A percentile compares a stretch with the other conserved stretches of the same genome.
phyloP scores from a whole-genome alignment of 345 rosid genomes.

The Hirschfeldia incana region DNA sequence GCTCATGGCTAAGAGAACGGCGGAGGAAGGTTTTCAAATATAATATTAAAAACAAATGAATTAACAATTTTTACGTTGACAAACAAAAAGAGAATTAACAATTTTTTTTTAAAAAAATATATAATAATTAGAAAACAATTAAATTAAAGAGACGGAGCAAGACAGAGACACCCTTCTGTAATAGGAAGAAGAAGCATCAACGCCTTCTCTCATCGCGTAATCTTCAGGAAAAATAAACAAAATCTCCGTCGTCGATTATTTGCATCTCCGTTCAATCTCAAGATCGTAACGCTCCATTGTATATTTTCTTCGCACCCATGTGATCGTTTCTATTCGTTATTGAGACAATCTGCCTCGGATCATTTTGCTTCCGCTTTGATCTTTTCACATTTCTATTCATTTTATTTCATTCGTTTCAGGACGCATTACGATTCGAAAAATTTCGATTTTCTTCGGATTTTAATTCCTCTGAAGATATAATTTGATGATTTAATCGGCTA shows the following conservation, averaged over 20 bases:
- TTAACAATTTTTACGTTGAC: not conserved
- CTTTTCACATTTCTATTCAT: not conserved
- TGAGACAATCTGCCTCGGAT: not conserved
- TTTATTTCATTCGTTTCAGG: not conserved
- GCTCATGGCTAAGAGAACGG: constrained; percentile 32
- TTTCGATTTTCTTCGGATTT: not conserved
- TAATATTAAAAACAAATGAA: not conserved
- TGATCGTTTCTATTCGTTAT: constrained; percentile 25
- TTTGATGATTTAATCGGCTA: constrained; percentile 2
- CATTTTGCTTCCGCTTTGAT: constrained; percentile 12
- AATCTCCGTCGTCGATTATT: constrained; percentile 23
- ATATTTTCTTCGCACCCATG: constrained; percentile 28
- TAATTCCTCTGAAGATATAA: constrained; percentile 35
- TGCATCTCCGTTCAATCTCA: constrained; percentile 17
- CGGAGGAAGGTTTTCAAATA: constrained; percentile 19
- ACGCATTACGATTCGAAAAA: not conserved
- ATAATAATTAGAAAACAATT: not conserved
- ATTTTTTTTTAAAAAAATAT: not conserved
- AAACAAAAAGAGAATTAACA: no score
- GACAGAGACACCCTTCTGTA: no score
- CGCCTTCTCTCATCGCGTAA: constrained; percentile 34
- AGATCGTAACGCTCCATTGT: constrained; percentile 34
- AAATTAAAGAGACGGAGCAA: no score
- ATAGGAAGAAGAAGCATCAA: not conserved
- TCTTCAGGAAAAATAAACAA: not conserved